These are phyloP conservation scores for Groenewaldozyma sp. DNA, from an alignment of 1,139 yeast genomes.

Conservation along the genomic window DNA sequence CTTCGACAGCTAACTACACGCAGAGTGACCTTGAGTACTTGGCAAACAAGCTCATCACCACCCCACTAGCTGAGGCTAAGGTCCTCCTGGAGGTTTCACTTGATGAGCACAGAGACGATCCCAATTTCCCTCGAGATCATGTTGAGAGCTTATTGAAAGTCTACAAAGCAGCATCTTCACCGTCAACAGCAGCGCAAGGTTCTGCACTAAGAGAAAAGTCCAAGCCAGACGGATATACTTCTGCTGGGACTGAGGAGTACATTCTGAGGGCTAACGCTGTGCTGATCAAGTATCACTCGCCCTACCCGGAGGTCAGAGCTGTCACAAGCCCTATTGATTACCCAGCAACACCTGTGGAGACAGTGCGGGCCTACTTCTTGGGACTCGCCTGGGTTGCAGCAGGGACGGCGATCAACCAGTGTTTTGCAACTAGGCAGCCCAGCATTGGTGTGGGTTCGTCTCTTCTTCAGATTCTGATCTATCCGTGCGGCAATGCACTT, in stretches of 20 bases:
- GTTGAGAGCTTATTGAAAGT: conserved; percentile 17
- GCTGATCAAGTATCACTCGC: conserved; percentile 37
- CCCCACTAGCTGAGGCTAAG: conserved; percentile 30
- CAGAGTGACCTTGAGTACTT: background rate
- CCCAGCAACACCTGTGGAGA: conserved; percentile 37
- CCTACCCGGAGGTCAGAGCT: conserved; percentile 43
- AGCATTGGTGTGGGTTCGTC: conserved; percentile 36
- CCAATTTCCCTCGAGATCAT: conserved; percentile 35
- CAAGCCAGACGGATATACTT: background rate
- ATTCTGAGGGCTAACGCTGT: conserved; percentile 27
- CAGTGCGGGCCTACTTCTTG: conserved; percentile 45
- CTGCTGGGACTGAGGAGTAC: background rate
- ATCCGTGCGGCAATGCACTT: conserved; percentile 42
- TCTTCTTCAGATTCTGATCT: conserved; percentile 49
- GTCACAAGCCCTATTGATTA: conserved; percentile 42
- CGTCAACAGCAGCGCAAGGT: background rate
- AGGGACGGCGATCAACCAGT: conserved; percentile 49
- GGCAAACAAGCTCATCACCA: conserved; percentile 4
- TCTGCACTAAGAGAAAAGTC: no score
- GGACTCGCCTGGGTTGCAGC: conserved; percentile 48
- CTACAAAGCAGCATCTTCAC: background rate
- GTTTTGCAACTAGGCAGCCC: conserved; percentile 49
- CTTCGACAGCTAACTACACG: conserved; percentile 1
- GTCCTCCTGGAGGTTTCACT: conserved; percentile 34
- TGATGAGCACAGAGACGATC: conserved; percentile 38